Evolutionary conservation across 805 yeast genomes (phyloP).

Genomic region (Cephaloascus albidus): DNA sequence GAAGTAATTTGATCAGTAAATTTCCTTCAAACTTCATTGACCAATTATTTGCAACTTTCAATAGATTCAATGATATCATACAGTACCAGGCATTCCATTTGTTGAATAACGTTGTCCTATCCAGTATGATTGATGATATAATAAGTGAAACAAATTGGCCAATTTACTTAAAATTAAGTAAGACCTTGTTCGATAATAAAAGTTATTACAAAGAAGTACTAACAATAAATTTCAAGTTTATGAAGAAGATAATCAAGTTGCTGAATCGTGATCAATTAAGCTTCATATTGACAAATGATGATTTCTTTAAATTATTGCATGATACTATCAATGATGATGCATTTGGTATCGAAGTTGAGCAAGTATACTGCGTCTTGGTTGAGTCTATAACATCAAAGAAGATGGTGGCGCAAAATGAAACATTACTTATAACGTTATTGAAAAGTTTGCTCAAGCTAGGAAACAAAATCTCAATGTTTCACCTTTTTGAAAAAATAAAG

Average conservation of each 20-base stretch:
- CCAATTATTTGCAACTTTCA: conserved; percentile 13
- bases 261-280: background rate
- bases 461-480: conserved; percentile 5
- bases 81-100: conserved; percentile 6
- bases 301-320: background rate
- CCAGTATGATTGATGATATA: conserved; percentile 10
- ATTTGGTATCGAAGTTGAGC: background rate
- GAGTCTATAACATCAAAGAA: conserved; percentile 9
- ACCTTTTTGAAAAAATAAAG: conserved; percentile 14
- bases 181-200: background rate
- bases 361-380: conserved; percentile 4
- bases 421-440: conserved; percentile 3
- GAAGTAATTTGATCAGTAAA: conserved; percentile 2
- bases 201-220: background rate
- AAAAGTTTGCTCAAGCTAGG: conserved; percentile 5
- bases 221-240: background rate
- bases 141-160: conserved; percentile 11
- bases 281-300: background rate
- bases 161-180: conserved; percentile 8
- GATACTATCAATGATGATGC: background rate
- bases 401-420: conserved; percentile 3
- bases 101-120: conserved; percentile 2
- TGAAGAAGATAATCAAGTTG: background rate
- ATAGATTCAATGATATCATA: conserved; percentile 8
- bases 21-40: conserved; percentile 7